phyloP scores from a whole-genome alignment of 2,329 filamentous ascomycete species.

The Nothophoma quercina region DNA sequence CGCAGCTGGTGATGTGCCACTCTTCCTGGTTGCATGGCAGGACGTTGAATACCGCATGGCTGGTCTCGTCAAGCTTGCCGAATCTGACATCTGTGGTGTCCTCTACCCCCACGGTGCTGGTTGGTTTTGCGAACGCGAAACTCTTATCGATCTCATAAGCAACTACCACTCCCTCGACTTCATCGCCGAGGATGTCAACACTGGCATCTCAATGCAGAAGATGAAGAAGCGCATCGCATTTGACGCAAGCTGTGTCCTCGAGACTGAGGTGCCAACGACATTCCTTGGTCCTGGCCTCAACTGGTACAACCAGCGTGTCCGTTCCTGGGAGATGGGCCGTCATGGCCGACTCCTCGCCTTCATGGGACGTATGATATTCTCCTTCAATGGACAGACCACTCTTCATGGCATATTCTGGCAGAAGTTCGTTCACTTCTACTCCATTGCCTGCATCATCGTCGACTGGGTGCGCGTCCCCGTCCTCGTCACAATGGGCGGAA shows the following conservation, averaged over 20 bases:
- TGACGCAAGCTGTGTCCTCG: slow-evolving; percentile 23
- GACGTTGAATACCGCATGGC: slow-evolving; percentile 24
- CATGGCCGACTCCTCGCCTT: slow-evolving; percentile 28
- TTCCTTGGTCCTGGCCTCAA: slow-evolving; percentile 27
- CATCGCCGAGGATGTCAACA: slow-evolving; percentile 29
- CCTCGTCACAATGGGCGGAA: slow-evolving; percentile 23
- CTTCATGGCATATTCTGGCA: slow-evolving; percentile 25
- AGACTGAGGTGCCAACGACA: slow-evolving; percentile 28
- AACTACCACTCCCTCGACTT: slow-evolving; percentile 29
- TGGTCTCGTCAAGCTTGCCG: slow-evolving; percentile 23
- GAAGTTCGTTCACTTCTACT: slow-evolving; percentile 26
- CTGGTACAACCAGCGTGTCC: slow-evolving; percentile 26
- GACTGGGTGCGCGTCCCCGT: slow-evolving; percentile 27
- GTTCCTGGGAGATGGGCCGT: slow-evolving; percentile 30
- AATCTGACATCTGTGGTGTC: slow-evolving; percentile 24
- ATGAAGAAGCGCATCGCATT: slow-evolving; percentile 30
- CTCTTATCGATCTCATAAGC: slow-evolving; percentile 24
- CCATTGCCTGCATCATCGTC: slow-evolving; percentile 23
- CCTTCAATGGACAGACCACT: slow-evolving; percentile 18
- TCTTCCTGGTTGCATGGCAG: slow-evolving; percentile 29
- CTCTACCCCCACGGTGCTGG: slow-evolving; percentile 28
- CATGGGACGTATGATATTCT: slow-evolving; percentile 19
- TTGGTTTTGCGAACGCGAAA: slow-evolving; percentile 27
- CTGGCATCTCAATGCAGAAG: slow-evolving; percentile 20
- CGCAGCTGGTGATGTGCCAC: slow-evolving; percentile 15